Evolutionary conservation across 2,329 filamentous ascomycete genomes (phyloP).

Genomic region (Sarocladium kiliense): DNA sequence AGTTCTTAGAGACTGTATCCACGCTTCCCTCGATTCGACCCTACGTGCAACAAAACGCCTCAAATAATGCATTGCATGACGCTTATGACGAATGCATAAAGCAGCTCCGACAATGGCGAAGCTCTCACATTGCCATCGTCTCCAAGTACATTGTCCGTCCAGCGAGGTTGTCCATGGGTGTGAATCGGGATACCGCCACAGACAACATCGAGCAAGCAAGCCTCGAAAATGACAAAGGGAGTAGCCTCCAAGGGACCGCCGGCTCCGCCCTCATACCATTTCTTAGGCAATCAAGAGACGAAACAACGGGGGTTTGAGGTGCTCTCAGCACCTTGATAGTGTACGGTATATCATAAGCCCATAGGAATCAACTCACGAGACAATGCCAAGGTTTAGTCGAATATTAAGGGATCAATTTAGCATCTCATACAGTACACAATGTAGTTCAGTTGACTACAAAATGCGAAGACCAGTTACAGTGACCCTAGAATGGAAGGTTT

Average conservation of each 20-base stretch:
- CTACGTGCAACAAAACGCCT: slow-evolving; percentile 10
- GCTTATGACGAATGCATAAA: slow-evolving; percentile 12
- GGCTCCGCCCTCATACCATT: slow-evolving; percentile 15
- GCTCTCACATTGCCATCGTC: slow-evolving; percentile 16
- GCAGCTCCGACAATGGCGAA: slow-evolving; percentile 13
- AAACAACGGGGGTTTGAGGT: slow-evolving; percentile 8
- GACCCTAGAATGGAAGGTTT: not conserved
- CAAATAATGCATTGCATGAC: slow-evolving; percentile 4
- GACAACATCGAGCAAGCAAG: not conserved
- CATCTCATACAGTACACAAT: not conserved
- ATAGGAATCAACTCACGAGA: not conserved
- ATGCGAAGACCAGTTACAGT: not conserved
- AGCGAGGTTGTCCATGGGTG: slow-evolving; percentile 2
- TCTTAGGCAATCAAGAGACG: slow-evolving; percentile 11
- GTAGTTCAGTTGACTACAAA: not conserved
- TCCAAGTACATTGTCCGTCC: slow-evolving; percentile 16
- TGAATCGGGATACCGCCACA: not conserved
- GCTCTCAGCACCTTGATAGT: not conserved
- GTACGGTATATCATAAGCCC: not conserved
- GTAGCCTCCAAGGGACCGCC: slow-evolving; percentile 12
- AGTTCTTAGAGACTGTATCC: slow-evolving; percentile 12
- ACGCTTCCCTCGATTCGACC: slow-evolving; percentile 12
- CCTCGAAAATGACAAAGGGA: slow-evolving; percentile 5
- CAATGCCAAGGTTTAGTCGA: not conserved
- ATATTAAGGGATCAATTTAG: not conserved